A percentile compares a stretch with the other conserved stretches of the same genome.
Evolutionary conservation across 179 eudicot genomes (phyloP).

Genomic region (Silene coronaria): DNA sequence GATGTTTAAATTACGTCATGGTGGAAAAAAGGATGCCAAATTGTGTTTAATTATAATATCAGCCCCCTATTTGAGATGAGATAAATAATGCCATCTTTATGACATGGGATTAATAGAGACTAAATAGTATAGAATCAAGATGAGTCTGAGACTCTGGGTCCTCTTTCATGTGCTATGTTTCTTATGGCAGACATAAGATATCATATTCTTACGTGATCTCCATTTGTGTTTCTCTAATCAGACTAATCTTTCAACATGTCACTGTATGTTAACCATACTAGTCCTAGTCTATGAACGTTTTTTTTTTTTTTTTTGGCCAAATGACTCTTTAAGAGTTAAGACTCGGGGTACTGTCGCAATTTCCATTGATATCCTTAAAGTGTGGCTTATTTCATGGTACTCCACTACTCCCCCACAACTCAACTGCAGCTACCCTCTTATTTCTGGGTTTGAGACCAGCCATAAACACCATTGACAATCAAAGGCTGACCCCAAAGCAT

Average conservation of each 20-base stretch:
- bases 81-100: constrained; percentile 9
- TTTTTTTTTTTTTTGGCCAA: neutral
- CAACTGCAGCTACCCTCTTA: too few species aligned
- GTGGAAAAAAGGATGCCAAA: neutral
- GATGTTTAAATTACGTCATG: constrained; percentile 1
- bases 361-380: too few species aligned
- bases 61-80: neutral
- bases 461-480: too few species aligned
- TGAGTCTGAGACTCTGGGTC: neutral
- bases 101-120: constrained; percentile 1
- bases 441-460: too few species aligned
- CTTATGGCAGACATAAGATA: constrained; percentile 15
- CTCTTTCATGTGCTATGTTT: constrained; percentile 4
- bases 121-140: neutral
- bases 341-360: neutral
- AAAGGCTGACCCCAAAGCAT: too few species aligned
- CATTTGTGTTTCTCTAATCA: neutral
- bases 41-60: neutral
- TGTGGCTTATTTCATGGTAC: too few species aligned
- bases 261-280: neutral
- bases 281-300: neutral
- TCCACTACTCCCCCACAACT: too few species aligned
- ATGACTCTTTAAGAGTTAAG: neutral
- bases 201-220: constrained; percentile 8
- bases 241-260: neutral